A percentile compares a stretch with the other conserved stretches of the same genome.
Evolutionary conservation across 1,284 basidiomycete genomes (phyloP).

Genomic region (Caloboletus inedulis): DNA sequence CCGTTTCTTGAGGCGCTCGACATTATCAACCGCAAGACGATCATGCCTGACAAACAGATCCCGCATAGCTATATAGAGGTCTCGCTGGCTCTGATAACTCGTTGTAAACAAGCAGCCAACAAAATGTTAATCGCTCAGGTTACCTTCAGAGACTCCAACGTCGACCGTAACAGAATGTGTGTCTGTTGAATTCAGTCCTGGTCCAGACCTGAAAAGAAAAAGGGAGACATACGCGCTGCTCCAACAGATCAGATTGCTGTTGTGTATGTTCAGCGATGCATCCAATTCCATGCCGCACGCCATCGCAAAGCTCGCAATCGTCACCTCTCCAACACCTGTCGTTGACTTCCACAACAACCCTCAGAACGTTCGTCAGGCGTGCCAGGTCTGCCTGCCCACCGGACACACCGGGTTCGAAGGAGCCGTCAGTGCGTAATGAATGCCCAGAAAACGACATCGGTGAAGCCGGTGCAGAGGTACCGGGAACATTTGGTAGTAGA

Average conservation of each 20-base stretch:
- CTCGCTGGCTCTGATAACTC: constrained; percentile 67
- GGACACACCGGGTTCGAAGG: constrained; percentile 21
- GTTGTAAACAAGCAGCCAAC: constrained; percentile 11
- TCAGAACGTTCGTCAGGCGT: constrained; percentile 76
- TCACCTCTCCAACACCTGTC: constrained; percentile 77
- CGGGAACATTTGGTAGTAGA: constrained; percentile 27
- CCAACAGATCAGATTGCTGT: constrained; percentile 73
- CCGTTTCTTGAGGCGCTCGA: constrained; percentile 82
- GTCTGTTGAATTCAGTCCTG: constrained; percentile 39
- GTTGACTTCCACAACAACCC: constrained; percentile 75
- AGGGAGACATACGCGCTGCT: constrained; percentile 62
- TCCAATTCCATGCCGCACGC: constrained; percentile 72
- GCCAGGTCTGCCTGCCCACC: constrained; percentile 73
- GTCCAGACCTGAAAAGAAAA: background rate
- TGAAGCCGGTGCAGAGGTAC: constrained; percentile 18
- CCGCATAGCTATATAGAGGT: constrained; percentile 81
- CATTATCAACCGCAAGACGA: constrained; percentile 77
- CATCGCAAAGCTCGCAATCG: constrained; percentile 76
- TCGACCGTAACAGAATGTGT: constrained; percentile 56
- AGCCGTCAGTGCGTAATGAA: constrained; percentile 24
- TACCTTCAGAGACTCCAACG: constrained; percentile 74
- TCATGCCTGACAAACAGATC: constrained; percentile 84
- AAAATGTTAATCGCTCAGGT: constrained; percentile 3
- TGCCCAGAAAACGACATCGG: constrained; percentile 26
- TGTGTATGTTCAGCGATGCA: constrained; percentile 69